Evolutionary conservation across 164 flowering plant species (phyloP), one percentile per base, ranked within the genome.

Genomic region (Paratinospora sagittata): DNA sequence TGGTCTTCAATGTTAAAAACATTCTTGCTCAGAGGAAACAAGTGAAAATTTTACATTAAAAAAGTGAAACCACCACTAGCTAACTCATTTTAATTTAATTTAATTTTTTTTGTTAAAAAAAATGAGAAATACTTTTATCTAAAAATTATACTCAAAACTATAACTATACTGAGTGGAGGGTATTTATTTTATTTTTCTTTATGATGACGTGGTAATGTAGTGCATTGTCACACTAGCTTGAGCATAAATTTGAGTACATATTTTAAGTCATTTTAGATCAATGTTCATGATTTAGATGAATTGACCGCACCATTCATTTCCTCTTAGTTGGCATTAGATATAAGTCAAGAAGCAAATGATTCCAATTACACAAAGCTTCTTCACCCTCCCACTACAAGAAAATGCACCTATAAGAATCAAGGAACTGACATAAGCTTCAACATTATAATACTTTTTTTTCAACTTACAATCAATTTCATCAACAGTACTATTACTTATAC

Each of bases 201-300:
- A 8, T 36, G 8, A 3, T 3, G 8, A 36, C 6, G 39, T 36
- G 6, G 39, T 8, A 36, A 3, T 36, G 3, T 36, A 8, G 39
- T 36, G 39, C 8, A 36, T 3, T 36, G n/a, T n/a, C n/a, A n/a
- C n/a, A n/a, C n/a, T n/a, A 43, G 49, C 9, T 2, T 7, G 14
- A 7, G 13, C 2, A 43, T 9, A 43, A 43, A 16, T n/a, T n/a
- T n/a, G n/a, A n/a, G n/a, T n/a, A n/a, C n/a, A n/a, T n/a, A n/a
- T n/a, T n/a, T n/a, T n/a, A 43, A 43, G 49, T 49, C n/a, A 60
- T 23, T 47, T 17, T 49, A 47, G 36, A 68, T 49, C 61, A 49
- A 68, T 49, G 90, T 14, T 52, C 21, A 61, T 24, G 7, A 26
- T 49, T n/a, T 52, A 49, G 37, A 68, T 52, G 70, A 55, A 69